A percentile compares a stretch with the other conserved stretches of the same genome.
Conservation (phyloP, 2,329 filamentous ascomycete genomes). For the Neonectria neomacrospora region DNA sequence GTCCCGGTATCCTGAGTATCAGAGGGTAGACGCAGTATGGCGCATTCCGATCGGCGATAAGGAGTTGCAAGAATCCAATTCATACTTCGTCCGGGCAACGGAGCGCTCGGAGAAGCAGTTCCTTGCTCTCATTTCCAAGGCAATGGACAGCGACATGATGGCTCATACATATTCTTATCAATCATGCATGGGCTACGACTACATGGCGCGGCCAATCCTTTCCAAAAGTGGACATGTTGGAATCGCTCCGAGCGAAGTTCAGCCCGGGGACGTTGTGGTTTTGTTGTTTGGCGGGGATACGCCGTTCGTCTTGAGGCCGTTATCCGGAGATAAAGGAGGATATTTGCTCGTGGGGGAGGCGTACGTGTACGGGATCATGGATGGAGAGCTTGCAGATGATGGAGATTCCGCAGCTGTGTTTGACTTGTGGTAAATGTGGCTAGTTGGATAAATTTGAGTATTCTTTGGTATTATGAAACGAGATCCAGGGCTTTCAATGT, state of each 20-base stretch:
- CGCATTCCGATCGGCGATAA: constrained; percentile 24
- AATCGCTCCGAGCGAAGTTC: constrained; percentile 4
- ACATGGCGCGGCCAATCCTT: constrained; percentile 10
- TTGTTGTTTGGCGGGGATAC: constrained; percentile 14
- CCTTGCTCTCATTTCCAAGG: not conserved
- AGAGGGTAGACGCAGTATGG: constrained; percentile 10
- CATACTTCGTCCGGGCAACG: constrained; percentile 19
- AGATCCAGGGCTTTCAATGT: too few relatives aligned
- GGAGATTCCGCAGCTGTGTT: not conserved
- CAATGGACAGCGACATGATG: constrained; percentile 10
- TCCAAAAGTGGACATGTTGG: constrained; percentile 9
- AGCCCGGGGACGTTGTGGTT: constrained; percentile 12
- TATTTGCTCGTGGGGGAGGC: constrained; percentile 18
- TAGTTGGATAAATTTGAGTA: not conserved
- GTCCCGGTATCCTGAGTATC: constrained; percentile 14
- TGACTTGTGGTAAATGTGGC: not conserved
- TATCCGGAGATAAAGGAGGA: not conserved
- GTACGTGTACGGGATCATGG: constrained; percentile 24
- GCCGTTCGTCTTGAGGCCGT: constrained; percentile 13
- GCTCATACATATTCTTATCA: constrained; percentile 18
- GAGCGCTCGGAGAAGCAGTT: constrained; percentile 16
- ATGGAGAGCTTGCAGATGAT: constrained; percentile 10
- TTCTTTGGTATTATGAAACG: too few relatives aligned
- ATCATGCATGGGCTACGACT: constrained; percentile 16
- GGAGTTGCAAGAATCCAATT: constrained; percentile 12